phyloP scores from a whole-genome alignment of 2,329 filamentous ascomycete genomes.

The Aspergillus amoenus region DNA sequence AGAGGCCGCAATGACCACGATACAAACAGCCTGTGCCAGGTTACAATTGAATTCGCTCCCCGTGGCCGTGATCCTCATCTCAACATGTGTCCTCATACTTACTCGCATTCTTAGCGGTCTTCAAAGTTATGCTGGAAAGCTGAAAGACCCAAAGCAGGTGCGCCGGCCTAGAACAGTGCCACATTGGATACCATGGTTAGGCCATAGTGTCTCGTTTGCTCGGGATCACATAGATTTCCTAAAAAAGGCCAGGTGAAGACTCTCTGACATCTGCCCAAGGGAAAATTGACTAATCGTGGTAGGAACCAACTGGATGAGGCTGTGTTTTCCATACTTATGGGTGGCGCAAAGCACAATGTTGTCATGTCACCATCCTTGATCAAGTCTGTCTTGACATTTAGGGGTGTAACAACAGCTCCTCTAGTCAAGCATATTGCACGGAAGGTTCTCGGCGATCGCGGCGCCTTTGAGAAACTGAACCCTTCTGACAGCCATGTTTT shows the following conservation, averaged over 20 bases:
- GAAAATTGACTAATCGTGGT: background rate
- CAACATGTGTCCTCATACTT: slow-evolving; percentile 14
- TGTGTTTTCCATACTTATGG: slow-evolving; percentile 52
- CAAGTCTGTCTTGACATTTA: slow-evolving; percentile 39
- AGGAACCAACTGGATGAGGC: slow-evolving; percentile 39
- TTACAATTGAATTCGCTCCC: slow-evolving; percentile 26
- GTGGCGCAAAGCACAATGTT: slow-evolving; percentile 51
- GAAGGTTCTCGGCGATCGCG: slow-evolving; percentile 46
- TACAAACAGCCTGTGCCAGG: slow-evolving; percentile 22
- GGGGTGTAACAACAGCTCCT: slow-evolving; percentile 26
- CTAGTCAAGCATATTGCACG: slow-evolving; percentile 37
- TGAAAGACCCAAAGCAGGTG: slow-evolving; percentile 21
- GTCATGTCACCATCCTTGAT: slow-evolving; percentile 51
- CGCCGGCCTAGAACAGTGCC: slow-evolving; percentile 50
- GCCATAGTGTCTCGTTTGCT: slow-evolving; percentile 53
- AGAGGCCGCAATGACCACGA: background rate
- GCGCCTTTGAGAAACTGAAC: slow-evolving; percentile 35
- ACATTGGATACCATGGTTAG: slow-evolving; percentile 61
- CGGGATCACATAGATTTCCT: slow-evolving; percentile 48
- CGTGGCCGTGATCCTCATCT: slow-evolving; percentile 27
- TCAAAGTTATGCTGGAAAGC: slow-evolving; percentile 26
- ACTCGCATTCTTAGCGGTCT: slow-evolving; percentile 42
- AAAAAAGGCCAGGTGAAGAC: slow-evolving; percentile 40
- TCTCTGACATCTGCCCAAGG: background rate
- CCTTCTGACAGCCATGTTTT: slow-evolving; percentile 35